Conservation (phyloP, 2,329 filamentous ascomycete species). For the Paecilomyces variotii region DNA sequence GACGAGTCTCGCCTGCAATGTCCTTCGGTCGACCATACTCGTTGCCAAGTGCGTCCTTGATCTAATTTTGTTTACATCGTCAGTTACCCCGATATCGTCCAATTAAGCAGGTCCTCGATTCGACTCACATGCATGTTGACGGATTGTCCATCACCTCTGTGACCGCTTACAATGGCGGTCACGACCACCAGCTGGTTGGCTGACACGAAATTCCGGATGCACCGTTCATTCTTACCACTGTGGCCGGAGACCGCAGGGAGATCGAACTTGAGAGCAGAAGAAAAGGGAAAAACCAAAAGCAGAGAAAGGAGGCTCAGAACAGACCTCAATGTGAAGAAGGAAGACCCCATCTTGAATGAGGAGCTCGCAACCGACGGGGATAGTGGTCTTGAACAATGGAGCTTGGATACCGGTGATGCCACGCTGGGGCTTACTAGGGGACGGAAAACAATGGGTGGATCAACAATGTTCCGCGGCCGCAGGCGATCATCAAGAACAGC, state of each 20-base stretch:
- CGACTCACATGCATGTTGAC: constrained; percentile 84
- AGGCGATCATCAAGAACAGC: neutral
- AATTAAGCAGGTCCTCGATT: neutral
- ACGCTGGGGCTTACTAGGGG: constrained; percentile 22
- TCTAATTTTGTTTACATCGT: constrained; percentile 45
- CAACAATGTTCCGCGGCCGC: constrained; percentile 21
- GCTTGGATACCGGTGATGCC: constrained; percentile 24
- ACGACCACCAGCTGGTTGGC: constrained; percentile 93
- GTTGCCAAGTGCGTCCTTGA: constrained; percentile 90
- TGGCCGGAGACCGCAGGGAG: constrained; percentile 61
- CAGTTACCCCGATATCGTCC: neutral
- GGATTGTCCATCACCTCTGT: constrained; percentile 80
- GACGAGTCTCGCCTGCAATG: constrained; percentile 81
- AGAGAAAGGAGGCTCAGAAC: constrained; percentile 25
- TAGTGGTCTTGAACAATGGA: constrained; percentile 4
- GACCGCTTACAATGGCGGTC: constrained; percentile 78
- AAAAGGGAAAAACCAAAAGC: constrained; percentile 24
- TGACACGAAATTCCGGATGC: constrained; percentile 91
- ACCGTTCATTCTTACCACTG: constrained; percentile 64
- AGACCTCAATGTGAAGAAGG: constrained; percentile 22
- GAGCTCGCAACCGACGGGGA: constrained; percentile 8
- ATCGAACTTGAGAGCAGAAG: constrained; percentile 83
- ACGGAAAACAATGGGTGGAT: constrained; percentile 10
- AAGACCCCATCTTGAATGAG: constrained; percentile 21
- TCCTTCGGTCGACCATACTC: constrained; percentile 91